A percentile compares a stretch with the other conserved stretches of the same genome.
Conservation (phyloP, 2,329 filamentous ascomycete species). For the Claviceps sp. region DNA sequence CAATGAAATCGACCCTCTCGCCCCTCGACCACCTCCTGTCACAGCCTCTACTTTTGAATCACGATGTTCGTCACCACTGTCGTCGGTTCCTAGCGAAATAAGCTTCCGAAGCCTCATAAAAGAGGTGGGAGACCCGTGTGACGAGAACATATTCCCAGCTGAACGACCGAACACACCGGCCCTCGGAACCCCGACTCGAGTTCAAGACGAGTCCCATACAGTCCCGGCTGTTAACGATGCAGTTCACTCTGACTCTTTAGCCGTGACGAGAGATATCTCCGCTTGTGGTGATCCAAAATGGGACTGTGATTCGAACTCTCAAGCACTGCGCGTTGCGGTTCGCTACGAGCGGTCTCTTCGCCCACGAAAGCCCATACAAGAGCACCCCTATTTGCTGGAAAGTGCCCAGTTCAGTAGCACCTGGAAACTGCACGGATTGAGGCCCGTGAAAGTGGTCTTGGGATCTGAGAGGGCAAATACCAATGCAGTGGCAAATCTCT, state of each 20-base stretch:
- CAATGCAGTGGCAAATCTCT: constrained; percentile 35
- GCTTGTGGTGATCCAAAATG: not conserved
- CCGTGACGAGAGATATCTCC: not conserved
- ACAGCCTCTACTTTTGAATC: constrained; percentile 3
- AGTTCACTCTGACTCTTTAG: not conserved
- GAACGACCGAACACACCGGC: not conserved
- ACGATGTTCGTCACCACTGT: constrained; percentile 21
- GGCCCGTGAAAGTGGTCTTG: constrained; percentile 32
- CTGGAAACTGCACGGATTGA: constrained; percentile 41
- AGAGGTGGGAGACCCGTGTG: not conserved
- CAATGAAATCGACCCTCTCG: constrained; percentile 9
- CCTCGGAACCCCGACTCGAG: not conserved
- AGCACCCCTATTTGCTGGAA: constrained; percentile 46
- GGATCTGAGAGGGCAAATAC: constrained; percentile 16
- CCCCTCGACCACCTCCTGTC: not conserved
- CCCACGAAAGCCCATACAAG: constrained; percentile 46
- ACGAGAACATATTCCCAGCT: not conserved
- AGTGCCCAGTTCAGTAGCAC: constrained; percentile 38
- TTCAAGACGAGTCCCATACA: not conserved
- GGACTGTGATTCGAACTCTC: constrained; percentile 3
- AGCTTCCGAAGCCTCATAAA: constrained; percentile 6
- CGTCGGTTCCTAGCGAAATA: constrained; percentile 18
- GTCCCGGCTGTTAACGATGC: not conserved
- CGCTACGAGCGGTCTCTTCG: constrained; percentile 37
- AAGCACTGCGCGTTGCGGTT: constrained; percentile 15